Evolutionary conservation across 371 early-diverging fungal species (phyloP).

Genomic region (Lichtheimia ornata): DNA sequence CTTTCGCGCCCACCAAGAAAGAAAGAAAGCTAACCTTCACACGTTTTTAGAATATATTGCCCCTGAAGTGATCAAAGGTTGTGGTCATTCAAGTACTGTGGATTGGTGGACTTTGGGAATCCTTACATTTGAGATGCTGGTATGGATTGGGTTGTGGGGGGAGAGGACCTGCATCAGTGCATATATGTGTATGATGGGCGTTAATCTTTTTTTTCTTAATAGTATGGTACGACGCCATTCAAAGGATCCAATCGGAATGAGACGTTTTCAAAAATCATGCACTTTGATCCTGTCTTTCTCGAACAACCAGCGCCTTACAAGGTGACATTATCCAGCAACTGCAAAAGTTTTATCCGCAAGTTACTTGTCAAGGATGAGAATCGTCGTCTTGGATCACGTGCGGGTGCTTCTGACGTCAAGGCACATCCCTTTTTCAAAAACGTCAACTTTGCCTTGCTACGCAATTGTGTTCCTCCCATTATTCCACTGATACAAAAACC

Average conservation of each 20-base stretch:
- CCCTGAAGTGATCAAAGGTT: constrained; percentile 91
- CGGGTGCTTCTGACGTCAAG: constrained; percentile 95
- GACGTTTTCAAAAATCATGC: constrained; percentile 85
- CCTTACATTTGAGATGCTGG: constrained; percentile 95
- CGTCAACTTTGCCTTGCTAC: constrained; percentile 91
- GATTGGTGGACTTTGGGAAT: constrained; percentile 99
- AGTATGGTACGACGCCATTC: constrained; percentile 88
- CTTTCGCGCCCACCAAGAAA: background rate
- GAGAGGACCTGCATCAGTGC: background rate
- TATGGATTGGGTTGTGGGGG: constrained; percentile 39
- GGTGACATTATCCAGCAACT: constrained; percentile 36
- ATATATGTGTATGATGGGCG: background rate
- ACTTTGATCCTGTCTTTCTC: constrained; percentile 77
- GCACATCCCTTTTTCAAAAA: constrained; percentile 91
- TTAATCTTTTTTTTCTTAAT: constrained; percentile 1
- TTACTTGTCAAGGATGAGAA: constrained; percentile 88
- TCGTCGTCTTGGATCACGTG: constrained; percentile 81
- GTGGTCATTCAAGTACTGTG: constrained; percentile 91
- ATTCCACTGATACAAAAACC: constrained; percentile 65
- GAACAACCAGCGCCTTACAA: constrained; percentile 51
- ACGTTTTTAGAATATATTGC: constrained; percentile 85
- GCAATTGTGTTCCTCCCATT: constrained; percentile 89
- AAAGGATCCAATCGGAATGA: constrained; percentile 85
- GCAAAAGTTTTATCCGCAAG: constrained; percentile 80
- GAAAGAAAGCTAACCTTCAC: background rate